Base-by-base conservation (phyloP, 2,329 filamentous ascomycete genomes). In the Diplodia corticola region DNA sequence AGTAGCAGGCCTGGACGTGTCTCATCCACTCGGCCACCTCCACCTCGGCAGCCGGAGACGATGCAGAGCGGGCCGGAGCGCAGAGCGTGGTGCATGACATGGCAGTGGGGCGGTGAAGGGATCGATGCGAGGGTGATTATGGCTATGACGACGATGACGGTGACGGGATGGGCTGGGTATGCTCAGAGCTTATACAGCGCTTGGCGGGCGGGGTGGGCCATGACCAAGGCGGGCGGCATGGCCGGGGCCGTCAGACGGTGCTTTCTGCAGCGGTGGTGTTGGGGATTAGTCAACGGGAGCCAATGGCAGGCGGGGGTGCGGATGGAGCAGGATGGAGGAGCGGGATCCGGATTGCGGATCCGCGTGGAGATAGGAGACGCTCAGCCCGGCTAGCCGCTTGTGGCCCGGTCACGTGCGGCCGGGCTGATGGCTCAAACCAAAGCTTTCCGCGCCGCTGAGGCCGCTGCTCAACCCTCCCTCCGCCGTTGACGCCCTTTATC, bases 1-100 rank as follows among this genome's bases (percentile, higher is more conserved):
- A 67, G 65, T 37, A 67, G 65, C 65, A 4, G 65, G 46, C 4
- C 49, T 49, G 17, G 54, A 67, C 4, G 65, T 67, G 59, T 67
- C n/a, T n/a, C n/a, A n/a, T n/a, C n/a, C n/a, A n/a, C n/a, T n/a
- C n/a, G n/a, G n/a, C n/a, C n/a, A n/a, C n/a, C n/a, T n/a, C n/a
- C n/a, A 26, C 63, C 63, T 4, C 37, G 33, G 40, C 9, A 7
- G 30, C 63, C 63, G 7, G 63, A 64, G 6, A 64, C 63, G 26
- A 64, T 64, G 37, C 30, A 22, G 22, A 24, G 49, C 26, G 63
- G 63, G 20, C 48, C 37, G 15, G 50, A 24, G 12, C 51, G 24
- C 24, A 64, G 63, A 13, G 63, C 63, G 3, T 50, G 50, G 63
- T 64, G 63, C 37, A 64, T 53, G 35, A 64, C 33, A 54, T 55